Percentiles rank a stretch among this genome's conserved stretches.
Conservation (phyloP, 169 alveolate genomes). For the Besnoitia besnoiti region DNA sequence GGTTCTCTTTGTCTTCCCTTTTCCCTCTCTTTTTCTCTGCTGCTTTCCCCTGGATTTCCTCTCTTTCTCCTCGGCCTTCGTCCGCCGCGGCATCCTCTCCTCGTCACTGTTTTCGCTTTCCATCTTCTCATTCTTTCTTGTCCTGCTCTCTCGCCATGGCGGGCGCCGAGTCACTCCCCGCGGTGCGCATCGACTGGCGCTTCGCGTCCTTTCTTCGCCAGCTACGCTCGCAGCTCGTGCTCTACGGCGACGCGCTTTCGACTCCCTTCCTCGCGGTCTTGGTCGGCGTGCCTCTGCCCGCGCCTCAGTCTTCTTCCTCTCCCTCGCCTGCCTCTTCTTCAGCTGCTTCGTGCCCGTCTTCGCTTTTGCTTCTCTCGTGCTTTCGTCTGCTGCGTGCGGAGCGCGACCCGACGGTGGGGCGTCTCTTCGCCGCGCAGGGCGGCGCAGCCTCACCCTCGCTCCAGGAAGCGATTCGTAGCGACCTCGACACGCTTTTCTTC, state of each 20-base stretch:
- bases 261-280: not conserved
- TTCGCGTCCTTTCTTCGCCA: slow-evolving; percentile 5
- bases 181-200: not conserved
- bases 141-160: not conserved
- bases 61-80: not conserved
- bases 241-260: not conserved
- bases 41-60: not conserved
- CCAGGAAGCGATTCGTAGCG: not conserved
- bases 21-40: not conserved
- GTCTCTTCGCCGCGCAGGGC: not conserved
- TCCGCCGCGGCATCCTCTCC: not conserved
- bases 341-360: not conserved
- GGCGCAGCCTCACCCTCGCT: not conserved
- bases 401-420: not conserved
- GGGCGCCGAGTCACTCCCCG: not conserved
- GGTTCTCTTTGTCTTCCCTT: not conserved
- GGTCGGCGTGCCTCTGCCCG: not conserved
- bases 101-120: not conserved
- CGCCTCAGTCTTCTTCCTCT: not conserved
- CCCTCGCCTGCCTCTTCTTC: too few species aligned
- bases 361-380: not conserved
- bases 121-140: not conserved
- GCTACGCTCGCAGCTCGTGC: not conserved
- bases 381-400: not conserved
- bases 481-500: not conserved